These are phyloP conservation scores for Solanum hybrid DNA, from an alignment of 305 asterid genomes.

Conservation along the genomic window DNA sequence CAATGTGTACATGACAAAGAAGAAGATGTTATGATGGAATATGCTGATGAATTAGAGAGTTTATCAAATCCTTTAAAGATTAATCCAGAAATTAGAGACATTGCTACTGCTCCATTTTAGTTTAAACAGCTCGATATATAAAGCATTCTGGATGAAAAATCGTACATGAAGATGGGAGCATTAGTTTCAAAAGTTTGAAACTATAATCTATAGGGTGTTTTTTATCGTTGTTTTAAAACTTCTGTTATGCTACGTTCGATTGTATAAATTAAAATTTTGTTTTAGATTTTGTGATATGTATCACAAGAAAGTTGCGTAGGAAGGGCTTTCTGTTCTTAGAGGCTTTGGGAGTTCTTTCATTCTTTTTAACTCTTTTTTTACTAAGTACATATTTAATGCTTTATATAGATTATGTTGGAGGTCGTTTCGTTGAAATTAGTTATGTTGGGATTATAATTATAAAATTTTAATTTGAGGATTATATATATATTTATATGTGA, in stretches of 20 bases:
- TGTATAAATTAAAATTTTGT: neutral
- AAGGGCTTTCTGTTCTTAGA: neutral
- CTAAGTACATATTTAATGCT: neutral
- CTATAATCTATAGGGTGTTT: neutral
- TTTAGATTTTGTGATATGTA: neutral
- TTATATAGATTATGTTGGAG: neutral
- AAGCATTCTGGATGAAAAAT: neutral
- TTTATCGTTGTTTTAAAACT: neutral
- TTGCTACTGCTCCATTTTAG: conserved; percentile 17
- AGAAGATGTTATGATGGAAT: neutral
- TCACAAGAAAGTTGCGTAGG: neutral
- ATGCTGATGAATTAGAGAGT: neutral
- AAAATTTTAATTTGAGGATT: neutral
- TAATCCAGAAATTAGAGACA: neutral
- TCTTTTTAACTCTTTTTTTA: neutral
- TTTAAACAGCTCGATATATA: neutral
- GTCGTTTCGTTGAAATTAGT: neutral
- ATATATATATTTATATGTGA: neutral
- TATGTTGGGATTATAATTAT: neutral
- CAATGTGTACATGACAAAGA: conserved; percentile 6
- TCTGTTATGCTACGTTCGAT: neutral
- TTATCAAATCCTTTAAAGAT: neutral
- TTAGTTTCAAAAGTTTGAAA: neutral
- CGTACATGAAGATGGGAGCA: neutral
- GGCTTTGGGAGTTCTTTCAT: neutral